Evolutionary conservation across 768 basidiomycete genomes (phyloP), one percentile per base, ranked within the genome.

Genomic region (Serendipita sp.): DNA sequence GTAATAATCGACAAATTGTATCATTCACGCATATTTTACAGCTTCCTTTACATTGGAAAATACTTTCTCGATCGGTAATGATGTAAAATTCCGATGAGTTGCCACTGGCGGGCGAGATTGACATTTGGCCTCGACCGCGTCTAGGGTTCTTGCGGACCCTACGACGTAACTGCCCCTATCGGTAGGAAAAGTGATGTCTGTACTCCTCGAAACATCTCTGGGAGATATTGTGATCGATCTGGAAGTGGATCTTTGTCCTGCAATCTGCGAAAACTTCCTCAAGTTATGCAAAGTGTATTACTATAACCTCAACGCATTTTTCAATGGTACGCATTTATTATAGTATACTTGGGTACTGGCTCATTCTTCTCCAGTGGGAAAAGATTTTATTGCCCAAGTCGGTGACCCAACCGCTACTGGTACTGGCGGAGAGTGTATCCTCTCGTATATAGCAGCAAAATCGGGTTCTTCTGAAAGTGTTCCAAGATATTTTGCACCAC

Each of bases 361-460:
- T 18, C 11, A 30, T 67, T 63, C 45, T 67, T 67, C 58, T 34
- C 18, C 45, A 96, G 93, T 99, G 7, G 93, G 93, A 44, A 96
- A 95, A 75, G 92, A 97, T 72, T 99, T 99, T 69, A 81, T 99
- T 63, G 94, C 94, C 10, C 96, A 98, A 74, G 80, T 83, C 0
- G 96, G 96, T n/a, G 96, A 99, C 70, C 96, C 95, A 3, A 87
- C 90, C 16, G 95, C 94, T 4, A 89, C 90, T 1, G 95, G 96
- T 18, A 91, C 85, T 35, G 94, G 96, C 35, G 96, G 96, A 52
- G 88, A 92, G 76, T 92, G 85, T 2, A 79, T 95, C 70, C 88
- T 85, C 81, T 92, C 92, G 3, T 79, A 83, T 69, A 78, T 90
- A 56, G 77, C 81, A 63, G 80, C 85, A 4, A 75, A 78, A 68